Evolutionary conservation across 768 basidiomycete genomes (phyloP).

Genomic region (Lanmaoa rubissima): DNA sequence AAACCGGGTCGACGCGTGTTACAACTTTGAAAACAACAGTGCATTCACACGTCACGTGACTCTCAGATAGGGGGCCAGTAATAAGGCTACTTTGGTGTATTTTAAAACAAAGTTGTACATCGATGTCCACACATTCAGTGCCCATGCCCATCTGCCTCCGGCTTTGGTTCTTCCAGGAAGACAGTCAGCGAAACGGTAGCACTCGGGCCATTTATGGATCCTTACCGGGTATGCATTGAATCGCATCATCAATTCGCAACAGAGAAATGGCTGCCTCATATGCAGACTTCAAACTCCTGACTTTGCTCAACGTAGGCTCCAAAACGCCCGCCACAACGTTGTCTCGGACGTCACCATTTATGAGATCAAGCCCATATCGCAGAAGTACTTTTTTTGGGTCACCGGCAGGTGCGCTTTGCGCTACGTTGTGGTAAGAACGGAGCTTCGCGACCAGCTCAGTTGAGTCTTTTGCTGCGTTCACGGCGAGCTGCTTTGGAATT

Average conservation of each 20-base stretch:
- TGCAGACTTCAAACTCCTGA: slow-evolving; percentile 95
- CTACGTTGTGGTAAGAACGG: slow-evolving; percentile 94
- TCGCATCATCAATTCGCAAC: slow-evolving; percentile 94
- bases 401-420: slow-evolving; percentile 85
- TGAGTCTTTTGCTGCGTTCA: slow-evolving; percentile 98
- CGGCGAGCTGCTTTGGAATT: slow-evolving; percentile 95
- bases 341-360: slow-evolving; percentile 94
- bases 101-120: slow-evolving; percentile 12
- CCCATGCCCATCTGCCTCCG: slow-evolving; percentile 72
- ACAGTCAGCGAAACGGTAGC: slow-evolving; percentile 16
- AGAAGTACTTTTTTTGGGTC: slow-evolving; percentile 90
- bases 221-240: slow-evolving; percentile 84
- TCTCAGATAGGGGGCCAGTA: background rate
- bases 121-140: slow-evolving; percentile 42
- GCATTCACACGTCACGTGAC: slow-evolving; percentile 32
- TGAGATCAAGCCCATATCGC: slow-evolving; percentile 91
- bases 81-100: background rate
- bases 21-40: slow-evolving; percentile 20
- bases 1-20: slow-evolving; percentile 22
- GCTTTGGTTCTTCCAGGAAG: slow-evolving; percentile 57
- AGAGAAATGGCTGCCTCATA: slow-evolving; percentile 95
- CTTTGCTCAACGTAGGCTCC: slow-evolving; percentile 96
- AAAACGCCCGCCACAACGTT: slow-evolving; percentile 91
- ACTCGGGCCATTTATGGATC: slow-evolving; percentile 8
- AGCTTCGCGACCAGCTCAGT: slow-evolving; percentile 97